These are phyloP conservation scores for Wallemia hederae DNA, from an alignment of 1,284 basidiomycete species.

Conservation along the genomic window DNA sequence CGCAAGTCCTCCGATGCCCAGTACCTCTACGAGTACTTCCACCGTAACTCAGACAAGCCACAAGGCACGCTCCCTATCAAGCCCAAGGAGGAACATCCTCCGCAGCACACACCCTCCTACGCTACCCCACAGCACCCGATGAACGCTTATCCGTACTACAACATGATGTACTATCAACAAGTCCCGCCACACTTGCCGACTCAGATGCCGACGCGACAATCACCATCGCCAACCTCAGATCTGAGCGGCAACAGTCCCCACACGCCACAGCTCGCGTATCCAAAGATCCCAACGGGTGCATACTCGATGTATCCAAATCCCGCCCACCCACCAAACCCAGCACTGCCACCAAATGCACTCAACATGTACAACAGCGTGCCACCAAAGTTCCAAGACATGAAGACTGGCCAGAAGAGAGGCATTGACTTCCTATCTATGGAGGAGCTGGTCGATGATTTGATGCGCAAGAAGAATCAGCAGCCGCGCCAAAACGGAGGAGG, in stretches of 20 bases:
- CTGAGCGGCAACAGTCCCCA: background rate
- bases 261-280: background rate
- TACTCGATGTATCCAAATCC: background rate
- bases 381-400: background rate
- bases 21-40: background rate
- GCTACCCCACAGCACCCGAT: background rate
- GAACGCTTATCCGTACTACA: background rate
- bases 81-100: too few relatives aligned
- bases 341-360: background rate
- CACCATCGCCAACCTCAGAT: background rate
- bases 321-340: background rate
- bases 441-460: background rate
- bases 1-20: background rate
- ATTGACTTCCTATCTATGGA: background rate
- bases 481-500: too few relatives aligned
- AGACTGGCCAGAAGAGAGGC: background rate
- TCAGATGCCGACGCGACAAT: background rate
- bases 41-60: background rate
- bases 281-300: background rate
- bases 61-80: too few relatives aligned
- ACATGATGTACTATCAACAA: background rate
- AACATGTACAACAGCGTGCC: background rate
- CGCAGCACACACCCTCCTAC: too few relatives aligned
- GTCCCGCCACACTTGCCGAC: background rate
- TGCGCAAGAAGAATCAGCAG: background rate